Conservation (phyloP, 441 rosid species). For the Bocquillonia castaneifolia region DNA sequence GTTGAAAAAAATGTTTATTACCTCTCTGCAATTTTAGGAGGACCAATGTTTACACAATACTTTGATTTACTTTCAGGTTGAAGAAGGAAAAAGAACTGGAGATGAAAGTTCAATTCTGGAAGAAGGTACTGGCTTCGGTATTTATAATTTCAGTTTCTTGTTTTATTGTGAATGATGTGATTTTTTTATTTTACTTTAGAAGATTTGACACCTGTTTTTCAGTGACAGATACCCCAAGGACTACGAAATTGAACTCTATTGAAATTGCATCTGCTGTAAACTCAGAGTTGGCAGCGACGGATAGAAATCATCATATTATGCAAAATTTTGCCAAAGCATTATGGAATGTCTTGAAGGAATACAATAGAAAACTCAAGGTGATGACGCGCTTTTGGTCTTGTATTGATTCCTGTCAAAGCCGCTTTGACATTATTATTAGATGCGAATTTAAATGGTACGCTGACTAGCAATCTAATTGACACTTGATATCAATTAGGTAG, state of each 20-base stretch:
- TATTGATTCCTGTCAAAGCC: neutral
- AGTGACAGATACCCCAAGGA: slow-evolving; percentile 30
- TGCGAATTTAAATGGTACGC: slow-evolving; percentile 15
- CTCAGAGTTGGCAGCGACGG: slow-evolving; percentile 27
- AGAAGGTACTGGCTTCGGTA: slow-evolving; percentile 35
- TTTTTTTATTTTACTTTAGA: slow-evolving; percentile 12
- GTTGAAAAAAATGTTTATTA: no score
- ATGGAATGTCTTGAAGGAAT: slow-evolving; percentile 76
- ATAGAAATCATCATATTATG: slow-evolving; percentile 50
- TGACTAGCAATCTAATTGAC: slow-evolving; percentile 4
- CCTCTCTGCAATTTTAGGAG: neutral
- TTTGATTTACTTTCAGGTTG: slow-evolving; percentile 38
- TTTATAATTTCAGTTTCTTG: slow-evolving; percentile 3
- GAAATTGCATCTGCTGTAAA: slow-evolving; percentile 22
- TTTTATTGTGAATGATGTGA: slow-evolving; percentile 8
- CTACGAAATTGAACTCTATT: slow-evolving; percentile 21
- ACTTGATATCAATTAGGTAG: slow-evolving; percentile 42
- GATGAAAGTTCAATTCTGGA: slow-evolving; percentile 25
- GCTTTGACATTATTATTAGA: neutral
- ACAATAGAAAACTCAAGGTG: slow-evolving; percentile 67
- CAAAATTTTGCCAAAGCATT: slow-evolving; percentile 66
- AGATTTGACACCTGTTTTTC: slow-evolving; percentile 7
- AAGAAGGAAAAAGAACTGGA: slow-evolving; percentile 30
- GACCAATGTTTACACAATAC: neutral
- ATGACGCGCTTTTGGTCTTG: slow-evolving; percentile 2